These are phyloP conservation scores for Teratosphaeria destructans DNA, from an alignment of 2,329 filamentous ascomycete species.

Conservation along the genomic window DNA sequence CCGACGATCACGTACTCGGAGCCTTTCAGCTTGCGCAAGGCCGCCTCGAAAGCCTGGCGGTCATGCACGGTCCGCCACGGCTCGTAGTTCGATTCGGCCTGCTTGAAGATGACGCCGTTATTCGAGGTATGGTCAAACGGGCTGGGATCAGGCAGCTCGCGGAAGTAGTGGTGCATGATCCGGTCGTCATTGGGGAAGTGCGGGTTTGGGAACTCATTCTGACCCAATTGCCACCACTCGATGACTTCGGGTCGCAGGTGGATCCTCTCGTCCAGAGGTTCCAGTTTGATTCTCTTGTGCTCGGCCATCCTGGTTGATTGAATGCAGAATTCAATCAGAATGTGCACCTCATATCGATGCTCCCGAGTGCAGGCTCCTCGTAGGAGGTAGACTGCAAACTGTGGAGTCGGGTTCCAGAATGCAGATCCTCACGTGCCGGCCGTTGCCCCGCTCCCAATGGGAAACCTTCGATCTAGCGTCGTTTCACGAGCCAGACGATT, in stretches of 20 bases:
- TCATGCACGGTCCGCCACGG: constrained; percentile 43
- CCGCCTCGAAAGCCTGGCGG: constrained; percentile 46
- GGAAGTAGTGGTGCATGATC: constrained; percentile 50
- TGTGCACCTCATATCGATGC: background rate
- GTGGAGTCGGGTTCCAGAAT: background rate
- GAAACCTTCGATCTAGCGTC: background rate
- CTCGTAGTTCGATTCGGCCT: constrained; percentile 40
- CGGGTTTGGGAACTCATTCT: constrained; percentile 5
- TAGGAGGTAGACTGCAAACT: background rate
- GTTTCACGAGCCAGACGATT: background rate
- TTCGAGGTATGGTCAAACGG: constrained; percentile 48
- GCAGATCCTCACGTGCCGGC: background rate
- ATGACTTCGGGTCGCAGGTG: constrained; percentile 13
- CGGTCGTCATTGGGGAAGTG: constrained; percentile 27
- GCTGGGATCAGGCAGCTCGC: constrained; percentile 45
- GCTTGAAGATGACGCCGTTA: constrained; percentile 46
- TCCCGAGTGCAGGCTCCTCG: too few species aligned
- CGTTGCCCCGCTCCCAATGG: background rate
- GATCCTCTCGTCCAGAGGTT: constrained; percentile 18
- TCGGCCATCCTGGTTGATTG: background rate
- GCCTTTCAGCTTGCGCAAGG: constrained; percentile 45
- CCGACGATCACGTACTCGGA: constrained; percentile 50
- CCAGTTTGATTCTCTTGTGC: constrained; percentile 9
- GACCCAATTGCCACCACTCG: constrained; percentile 18
- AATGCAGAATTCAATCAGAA: background rate